Evolutionary conservation across 1,284 basidiomycete species (phyloP), one percentile per base, ranked within the genome.

Genomic region (Ceratorhiza oryzae-sativae): DNA sequence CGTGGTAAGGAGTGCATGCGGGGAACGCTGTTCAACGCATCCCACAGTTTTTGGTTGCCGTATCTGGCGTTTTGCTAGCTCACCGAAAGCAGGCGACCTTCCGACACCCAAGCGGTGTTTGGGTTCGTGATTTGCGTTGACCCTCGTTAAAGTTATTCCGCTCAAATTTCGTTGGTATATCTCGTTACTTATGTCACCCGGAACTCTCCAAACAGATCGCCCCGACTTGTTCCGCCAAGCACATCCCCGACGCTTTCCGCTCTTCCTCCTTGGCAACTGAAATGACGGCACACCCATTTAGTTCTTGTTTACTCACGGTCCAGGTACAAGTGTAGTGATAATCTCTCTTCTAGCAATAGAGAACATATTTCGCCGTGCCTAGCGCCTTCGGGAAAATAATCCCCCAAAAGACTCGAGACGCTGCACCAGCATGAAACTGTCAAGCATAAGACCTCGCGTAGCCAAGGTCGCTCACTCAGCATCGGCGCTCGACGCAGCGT

Each of bases 401-500:
- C 27, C n/a, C n/a, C 51, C 15, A 53, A 32, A 53, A 53, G 23
- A 53, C 41, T 39, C 12, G 23, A 36, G 56, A 41, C 41, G 56
- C 20, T 58, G 39, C 39, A 32, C 18, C 34, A 36, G 23, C 56
- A 25, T 58, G 39, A 58, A 58, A 13, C 34, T 56, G 53, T 56
- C 53, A 56, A 6, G 34, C 53, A 32, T 3, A n/a, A 13, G 39
- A 58, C 20, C 56, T 41, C 56, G 56, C 56, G 56, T 58, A 58
- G 25, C 56, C 10, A n/a, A 58, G 3, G 56, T n/a, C 13, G 34
- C 32, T 58, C 56, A 58, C 56, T 58, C 56, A 58, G 56, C 56
- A 58, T 32, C 27, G 23, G 18, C 8, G 51, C 27, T 15, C 30
- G 32, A 32, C 51, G 5, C 51, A 32, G 23, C 51, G 5, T 32